Evolutionary conservation across 2,329 filamentous ascomycete species (phyloP).

Genomic region (Claviceps digitariae): DNA sequence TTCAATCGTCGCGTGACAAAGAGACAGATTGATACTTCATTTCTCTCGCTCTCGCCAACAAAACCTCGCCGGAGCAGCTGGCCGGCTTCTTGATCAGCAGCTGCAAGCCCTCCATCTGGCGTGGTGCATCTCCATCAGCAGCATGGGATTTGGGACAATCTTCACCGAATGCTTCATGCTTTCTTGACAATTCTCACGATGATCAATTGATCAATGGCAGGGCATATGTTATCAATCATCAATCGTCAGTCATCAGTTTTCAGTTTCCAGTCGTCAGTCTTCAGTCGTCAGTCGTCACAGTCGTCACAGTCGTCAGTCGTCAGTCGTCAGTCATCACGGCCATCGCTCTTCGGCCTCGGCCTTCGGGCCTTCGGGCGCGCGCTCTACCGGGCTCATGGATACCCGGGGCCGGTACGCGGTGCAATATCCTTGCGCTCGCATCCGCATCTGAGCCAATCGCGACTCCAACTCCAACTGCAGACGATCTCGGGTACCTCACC

Average conservation of each 20-base stretch:
- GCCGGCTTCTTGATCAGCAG: neutral
- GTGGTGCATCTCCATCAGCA: neutral
- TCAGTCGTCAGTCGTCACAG: neutral
- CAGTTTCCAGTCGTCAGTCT: too few species aligned
- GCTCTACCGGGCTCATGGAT: neutral
- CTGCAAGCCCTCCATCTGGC: neutral
- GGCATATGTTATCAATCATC: neutral
- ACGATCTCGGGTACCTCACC: neutral
- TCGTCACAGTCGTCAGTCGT: neutral
- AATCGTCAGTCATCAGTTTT: neutral
- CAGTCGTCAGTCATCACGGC: neutral
- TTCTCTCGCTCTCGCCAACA: neutral
- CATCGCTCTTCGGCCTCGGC: neutral
- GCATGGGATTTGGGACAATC: neutral
- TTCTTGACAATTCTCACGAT: neutral
- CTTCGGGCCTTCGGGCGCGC: neutral
- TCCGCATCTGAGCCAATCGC: neutral
- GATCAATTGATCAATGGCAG: neutral
- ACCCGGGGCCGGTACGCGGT: neutral
- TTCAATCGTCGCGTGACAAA: neutral
- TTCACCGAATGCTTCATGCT: neutral
- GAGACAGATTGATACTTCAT: neutral
- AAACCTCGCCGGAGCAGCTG: neutral
- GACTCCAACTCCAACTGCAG: neutral
- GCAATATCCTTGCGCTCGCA: neutral